phyloP scores from a whole-genome alignment of 129 eudicot species.

The Smallanthus sonchifolius region DNA sequence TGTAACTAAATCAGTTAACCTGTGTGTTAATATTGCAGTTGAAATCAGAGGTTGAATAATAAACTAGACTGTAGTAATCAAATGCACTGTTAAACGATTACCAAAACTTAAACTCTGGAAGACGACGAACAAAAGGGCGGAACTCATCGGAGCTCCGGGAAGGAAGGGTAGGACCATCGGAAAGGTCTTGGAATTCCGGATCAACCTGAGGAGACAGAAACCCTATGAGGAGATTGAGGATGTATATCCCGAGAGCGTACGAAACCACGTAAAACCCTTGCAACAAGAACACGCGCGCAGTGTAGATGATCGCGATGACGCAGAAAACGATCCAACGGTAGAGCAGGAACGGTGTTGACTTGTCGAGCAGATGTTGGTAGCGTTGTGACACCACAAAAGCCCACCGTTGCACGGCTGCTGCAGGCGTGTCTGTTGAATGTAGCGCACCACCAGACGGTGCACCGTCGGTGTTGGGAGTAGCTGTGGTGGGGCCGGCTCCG shows the following conservation, averaged over 20 bases:
- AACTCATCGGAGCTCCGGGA: constrained; percentile 69
- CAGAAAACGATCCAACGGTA: constrained; percentile 74
- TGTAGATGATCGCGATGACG: constrained; percentile 47
- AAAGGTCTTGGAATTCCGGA: constrained; percentile 52
- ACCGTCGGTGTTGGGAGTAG: constrained; percentile 22
- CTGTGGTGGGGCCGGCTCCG: constrained; percentile 28
- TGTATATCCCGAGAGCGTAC: constrained; percentile 75
- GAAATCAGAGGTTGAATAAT: neutral
- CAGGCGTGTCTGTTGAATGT: constrained; percentile 34
- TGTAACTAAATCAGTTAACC: neutral
- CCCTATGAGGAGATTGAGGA: constrained; percentile 71
- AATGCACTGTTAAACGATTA: neutral
- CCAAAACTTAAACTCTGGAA: constrained; percentile 78
- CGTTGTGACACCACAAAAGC: constrained; percentile 46
- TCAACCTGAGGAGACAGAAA: constrained; percentile 89
- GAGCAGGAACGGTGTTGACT: constrained; percentile 68
- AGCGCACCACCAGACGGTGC: constrained; percentile 15
- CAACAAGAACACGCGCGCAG: constrained; percentile 49
- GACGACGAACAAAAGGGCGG: constrained; percentile 87
- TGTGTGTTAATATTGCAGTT: neutral
- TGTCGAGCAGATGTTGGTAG: constrained; percentile 73
- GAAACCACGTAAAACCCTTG: constrained; percentile 90
- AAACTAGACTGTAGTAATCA: neutral
- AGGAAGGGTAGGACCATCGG: constrained; percentile 67
- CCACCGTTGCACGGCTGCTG: constrained; percentile 49